Evolutionary conservation across 306 rosid genomes (phyloP).

Genomic region (Astragalus membranaceus): DNA sequence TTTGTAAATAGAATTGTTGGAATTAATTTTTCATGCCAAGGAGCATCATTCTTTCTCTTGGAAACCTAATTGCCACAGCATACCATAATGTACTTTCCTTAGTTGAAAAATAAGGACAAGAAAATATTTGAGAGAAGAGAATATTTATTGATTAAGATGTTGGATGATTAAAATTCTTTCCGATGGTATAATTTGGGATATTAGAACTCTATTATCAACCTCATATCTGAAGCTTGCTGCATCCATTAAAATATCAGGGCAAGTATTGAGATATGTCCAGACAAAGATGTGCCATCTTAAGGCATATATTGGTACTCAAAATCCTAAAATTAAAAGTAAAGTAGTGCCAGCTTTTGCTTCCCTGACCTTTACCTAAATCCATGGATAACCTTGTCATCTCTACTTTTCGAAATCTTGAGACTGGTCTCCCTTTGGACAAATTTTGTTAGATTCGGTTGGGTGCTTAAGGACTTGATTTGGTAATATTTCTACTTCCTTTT

Average conservation of each 20-base stretch:
- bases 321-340: neutral
- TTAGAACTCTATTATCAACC: conserved; percentile 1
- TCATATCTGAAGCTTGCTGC: conserved; percentile 5
- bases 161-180: conserved; percentile 2
- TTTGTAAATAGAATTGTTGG: conserved; percentile 3
- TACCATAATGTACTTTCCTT: conserved; percentile 8
- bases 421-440: neutral
- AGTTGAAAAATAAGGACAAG: neutral
- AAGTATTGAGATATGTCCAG: neutral
- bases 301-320: neutral
- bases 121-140: conserved; percentile 1
- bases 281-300: neutral
- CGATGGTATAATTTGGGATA: conserved; percentile 11
- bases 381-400: neutral
- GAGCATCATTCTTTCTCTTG: neutral
- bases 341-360: neutral
- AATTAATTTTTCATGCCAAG: conserved; percentile 10
- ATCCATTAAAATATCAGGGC: neutral
- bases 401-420: conserved; percentile 7
- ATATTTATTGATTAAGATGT: neutral
- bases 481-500: neutral
- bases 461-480: conserved; percentile 1
- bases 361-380: neutral
- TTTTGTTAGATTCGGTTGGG: neutral
- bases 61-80: conserved; percentile 7